Evolutionary conservation across 192 early-diverging fungal species (phyloP).

Genomic region (Paraglomus brasilianum): DNA sequence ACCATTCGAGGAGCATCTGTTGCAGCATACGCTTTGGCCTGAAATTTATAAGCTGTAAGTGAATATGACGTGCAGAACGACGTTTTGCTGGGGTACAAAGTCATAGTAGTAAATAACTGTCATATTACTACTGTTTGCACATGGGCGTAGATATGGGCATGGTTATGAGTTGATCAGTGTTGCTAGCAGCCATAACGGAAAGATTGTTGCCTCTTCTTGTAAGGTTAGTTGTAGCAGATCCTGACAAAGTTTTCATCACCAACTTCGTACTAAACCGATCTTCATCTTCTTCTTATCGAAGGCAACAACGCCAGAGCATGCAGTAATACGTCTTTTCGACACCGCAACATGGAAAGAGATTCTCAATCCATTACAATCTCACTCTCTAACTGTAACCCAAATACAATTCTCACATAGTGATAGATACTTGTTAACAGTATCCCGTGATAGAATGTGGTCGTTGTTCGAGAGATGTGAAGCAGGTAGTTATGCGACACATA

Average conservation of each 20-base stretch:
- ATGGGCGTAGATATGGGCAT: constrained; percentile 72
- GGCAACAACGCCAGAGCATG: constrained; percentile 71
- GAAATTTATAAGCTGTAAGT: constrained; percentile 88
- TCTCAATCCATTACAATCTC: constrained; percentile 55
- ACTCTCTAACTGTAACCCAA: constrained; percentile 82
- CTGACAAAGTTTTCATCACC: background rate
- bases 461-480: constrained; percentile 63
- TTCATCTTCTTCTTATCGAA: constrained; percentile 26
- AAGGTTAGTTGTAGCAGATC: constrained; percentile 46
- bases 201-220: constrained; percentile 70
- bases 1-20: constrained; percentile 87
- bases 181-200: constrained; percentile 69
- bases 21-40: constrained; percentile 93
- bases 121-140: background rate
- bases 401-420: constrained; percentile 78
- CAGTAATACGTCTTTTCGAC: constrained; percentile 69
- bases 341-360: constrained; percentile 70
- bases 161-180: constrained; percentile 86
- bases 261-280: background rate
- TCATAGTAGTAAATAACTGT: background rate
- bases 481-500: constrained; percentile 33
- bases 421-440: constrained; percentile 70
- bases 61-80: constrained; percentile 12
- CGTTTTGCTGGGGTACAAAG: background rate
- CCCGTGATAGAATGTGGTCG: constrained; percentile 87